These are phyloP conservation scores for Penicillium expansum DNA, from an alignment of 2,329 filamentous ascomycete species.

Conservation along the genomic window DNA sequence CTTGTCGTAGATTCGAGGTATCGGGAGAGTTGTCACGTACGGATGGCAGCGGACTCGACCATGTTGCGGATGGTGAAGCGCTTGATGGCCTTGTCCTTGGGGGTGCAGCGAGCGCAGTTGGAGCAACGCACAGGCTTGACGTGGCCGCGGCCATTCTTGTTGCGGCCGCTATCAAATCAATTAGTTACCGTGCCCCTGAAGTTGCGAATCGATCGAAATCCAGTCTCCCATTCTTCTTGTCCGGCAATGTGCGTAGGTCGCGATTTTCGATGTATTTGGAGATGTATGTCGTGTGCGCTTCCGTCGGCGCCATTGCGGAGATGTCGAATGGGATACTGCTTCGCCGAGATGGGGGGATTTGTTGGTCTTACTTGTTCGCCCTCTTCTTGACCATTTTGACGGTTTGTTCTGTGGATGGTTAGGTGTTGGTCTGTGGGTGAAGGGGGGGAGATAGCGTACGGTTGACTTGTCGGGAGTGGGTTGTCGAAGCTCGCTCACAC, in stretches of 20 bases:
- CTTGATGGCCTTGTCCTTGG: slow-evolving; percentile 99
- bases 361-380: slow-evolving; percentile 64
- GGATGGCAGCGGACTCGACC: slow-evolving; percentile 99
- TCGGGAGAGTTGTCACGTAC: slow-evolving; percentile 60
- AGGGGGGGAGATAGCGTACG: slow-evolving; percentile 34
- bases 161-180: slow-evolving; percentile 71
- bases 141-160: slow-evolving; percentile 99
- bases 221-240: slow-evolving; percentile 20
- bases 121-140: slow-evolving; percentile 97
- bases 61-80: slow-evolving; percentile 99
- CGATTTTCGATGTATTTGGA: slow-evolving; percentile 4
- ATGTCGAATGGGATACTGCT: slow-evolving; percentile 28
- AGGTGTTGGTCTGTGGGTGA: slow-evolving; percentile 25
- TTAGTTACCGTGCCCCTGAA: slow-evolving; percentile 18
- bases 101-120: slow-evolving; percentile 86
- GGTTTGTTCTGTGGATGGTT: slow-evolving; percentile 44
- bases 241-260: slow-evolving; percentile 21
- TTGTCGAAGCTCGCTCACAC: slow-evolving; percentile 39
- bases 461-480: slow-evolving; percentile 41
- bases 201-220: slow-evolving; percentile 11
- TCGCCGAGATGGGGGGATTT: slow-evolving; percentile 20
- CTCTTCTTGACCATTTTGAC: slow-evolving; percentile 74
- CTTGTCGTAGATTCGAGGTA: slow-evolving; percentile 3
- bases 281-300: slow-evolving; percentile 7
- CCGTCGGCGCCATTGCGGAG: slow-evolving; percentile 27